Base-by-base conservation (phyloP, 1,284 basidiomycete genomes). In the Fomes fomentarius region DNA sequence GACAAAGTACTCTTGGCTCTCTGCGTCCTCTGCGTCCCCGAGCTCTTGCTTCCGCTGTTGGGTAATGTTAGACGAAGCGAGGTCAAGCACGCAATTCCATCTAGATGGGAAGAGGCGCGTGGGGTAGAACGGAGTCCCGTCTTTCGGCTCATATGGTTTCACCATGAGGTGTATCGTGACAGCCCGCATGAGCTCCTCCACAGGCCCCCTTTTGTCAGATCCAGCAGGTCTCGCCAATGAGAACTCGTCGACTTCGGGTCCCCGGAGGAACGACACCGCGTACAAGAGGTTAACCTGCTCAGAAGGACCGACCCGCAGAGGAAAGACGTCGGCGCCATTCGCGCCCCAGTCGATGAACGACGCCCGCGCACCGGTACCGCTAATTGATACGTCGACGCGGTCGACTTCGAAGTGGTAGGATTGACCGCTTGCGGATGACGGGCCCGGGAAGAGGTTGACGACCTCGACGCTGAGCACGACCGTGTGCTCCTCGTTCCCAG, bases 241-340 rank as follows among this genome's bases (percentile, higher is more conserved):
- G 55, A 80, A 68, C 40, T 74, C 76, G 63, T 83, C 80, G 25
- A 76, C 72, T 49, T 86, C 84, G 1, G 85, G 82, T 2, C 82
- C 78, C 14, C 79, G 78, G 60, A 90, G 71, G 66, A 92, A 90
- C 8, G 85, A 82, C 9, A 96, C 89, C 0, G 89, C 87, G 63
- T 95, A 96, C 7, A 96, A 79, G 19, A 96, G 76, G 67, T 95
- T 95, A 66, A 87, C 91, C 71, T 96, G 93, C 48, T 93, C 91
- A 56, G 79, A 76, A 1, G 85, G 77, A 0, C 79, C 78, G 4
- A 96, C 76, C 4, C 70, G 74, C 8, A 95, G 71, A 1, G 93
- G 94, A 68, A 94, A 94, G 2, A 82, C 74, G n/a, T 66, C 71
- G 37, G 76, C 70, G 4, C 74, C 64, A 28, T 58, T 39, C 24